Base-by-base conservation (phyloP, 2,329 filamentous ascomycete species). In the Fusarium annulatum region DNA sequence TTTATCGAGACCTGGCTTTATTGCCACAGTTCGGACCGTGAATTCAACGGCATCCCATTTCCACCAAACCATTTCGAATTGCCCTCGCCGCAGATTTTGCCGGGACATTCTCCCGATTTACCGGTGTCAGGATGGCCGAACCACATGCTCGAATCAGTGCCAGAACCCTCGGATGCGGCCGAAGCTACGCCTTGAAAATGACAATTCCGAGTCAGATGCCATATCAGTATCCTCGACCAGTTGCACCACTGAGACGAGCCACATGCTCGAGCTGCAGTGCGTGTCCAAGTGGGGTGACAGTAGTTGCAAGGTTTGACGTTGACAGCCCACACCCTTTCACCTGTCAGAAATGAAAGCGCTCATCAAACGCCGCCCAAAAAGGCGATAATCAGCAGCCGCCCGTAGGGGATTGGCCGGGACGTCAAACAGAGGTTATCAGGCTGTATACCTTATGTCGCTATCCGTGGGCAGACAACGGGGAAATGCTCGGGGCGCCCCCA, bases 1-100 rank as follows among this genome's bases (percentile, higher is more conserved):
- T 88, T 88, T 61, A 78, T 87, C 21, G 82, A 85, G 21, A 82
- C 79, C 52, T 88, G 86, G 86, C 73, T 81, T 30, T 76, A 82
- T 64, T 86, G 85, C 46, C 85, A 87, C 64, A 82, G 79, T 69
- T 82, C 83, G 16, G 86, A 88, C 68, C 82, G 82, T 62, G 84
- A 86, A 59, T 86, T 86, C 63, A 80, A 83, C 30, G 84, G 83
- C 12, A 82, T 86, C 33, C 81, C 85, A 3, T 86, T 86, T 61
- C 85, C 85, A 7, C 80, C 81, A 10, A 83, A 85, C 72, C 84
- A 82, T 53, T 82, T 86, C 62, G 85, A 87, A 76, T 76, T 87
- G 15, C 84, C 85, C 9, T 86, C 86, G 43, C 85, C 85, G 19
- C 82, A 86, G 60, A 83, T 87, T n/a, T 77, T 78, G 36, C 79